phyloP scores from a whole-genome alignment of 495 filamentous ascomycete species.

The Penicillium daleae region DNA sequence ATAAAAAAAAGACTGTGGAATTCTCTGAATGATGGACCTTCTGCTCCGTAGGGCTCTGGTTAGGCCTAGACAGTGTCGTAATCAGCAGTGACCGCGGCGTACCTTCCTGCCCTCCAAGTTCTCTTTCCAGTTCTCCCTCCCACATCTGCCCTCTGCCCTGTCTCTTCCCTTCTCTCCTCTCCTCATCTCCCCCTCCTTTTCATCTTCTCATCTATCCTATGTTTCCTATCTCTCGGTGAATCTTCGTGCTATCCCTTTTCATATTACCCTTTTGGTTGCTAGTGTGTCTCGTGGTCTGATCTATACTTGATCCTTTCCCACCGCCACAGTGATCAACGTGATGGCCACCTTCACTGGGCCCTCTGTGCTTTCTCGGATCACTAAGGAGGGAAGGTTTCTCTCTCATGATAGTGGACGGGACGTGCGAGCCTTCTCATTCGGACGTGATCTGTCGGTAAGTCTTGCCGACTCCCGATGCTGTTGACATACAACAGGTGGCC shows the following conservation, averaged over 20 bases:
- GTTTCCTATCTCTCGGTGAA: not conserved
- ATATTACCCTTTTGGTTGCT: not conserved
- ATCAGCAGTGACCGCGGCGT: not conserved
- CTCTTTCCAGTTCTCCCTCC: not conserved
- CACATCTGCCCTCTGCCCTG: not conserved
- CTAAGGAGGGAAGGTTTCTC: slow-evolving; percentile 22
- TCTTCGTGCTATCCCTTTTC: not conserved
- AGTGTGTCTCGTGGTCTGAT: not conserved
- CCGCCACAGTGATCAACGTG: slow-evolving; percentile 11
- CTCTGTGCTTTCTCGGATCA: slow-evolving; percentile 28
- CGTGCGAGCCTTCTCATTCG: slow-evolving; percentile 24
- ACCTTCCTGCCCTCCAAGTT: not conserved
- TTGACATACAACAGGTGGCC: not conserved
- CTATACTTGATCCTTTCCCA: not conserved
- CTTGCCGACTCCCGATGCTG: not conserved
- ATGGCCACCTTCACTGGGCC: slow-evolving; percentile 39
- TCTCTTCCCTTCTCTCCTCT: not conserved
- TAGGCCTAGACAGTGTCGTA: not conserved
- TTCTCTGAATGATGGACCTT: too few species aligned
- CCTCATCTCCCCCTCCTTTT: not conserved
- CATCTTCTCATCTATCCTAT: slow-evolving; percentile 5
- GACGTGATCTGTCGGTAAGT: slow-evolving; percentile 38
- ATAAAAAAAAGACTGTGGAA: not conserved
- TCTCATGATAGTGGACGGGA: slow-evolving; percentile 23
- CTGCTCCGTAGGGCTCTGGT: not conserved